Percentiles rank a stretch among this genome's conserved stretches.
phyloP scores from a whole-genome alignment of 148 eudicot genomes.

The Chenopodium quinoa region DNA sequence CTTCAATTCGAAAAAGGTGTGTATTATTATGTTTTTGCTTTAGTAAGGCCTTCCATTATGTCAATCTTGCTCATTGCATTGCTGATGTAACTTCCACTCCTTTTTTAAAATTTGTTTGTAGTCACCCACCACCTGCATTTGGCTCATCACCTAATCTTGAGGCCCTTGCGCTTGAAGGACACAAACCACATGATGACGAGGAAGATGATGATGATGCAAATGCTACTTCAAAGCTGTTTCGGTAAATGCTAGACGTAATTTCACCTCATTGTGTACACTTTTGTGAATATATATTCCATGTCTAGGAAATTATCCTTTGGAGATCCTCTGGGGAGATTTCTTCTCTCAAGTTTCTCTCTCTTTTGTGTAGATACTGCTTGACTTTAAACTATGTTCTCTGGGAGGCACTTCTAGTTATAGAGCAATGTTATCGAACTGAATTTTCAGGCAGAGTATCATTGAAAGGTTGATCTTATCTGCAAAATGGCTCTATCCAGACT shows the following conservation, averaged over 20 bases:
- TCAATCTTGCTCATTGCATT: neutral
- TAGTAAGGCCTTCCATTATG: no score
- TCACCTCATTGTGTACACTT: slow-evolving; percentile 4
- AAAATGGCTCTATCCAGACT: neutral
- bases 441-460: neutral
- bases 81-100: slow-evolving; percentile 16
- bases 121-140: slow-evolving; percentile 94
- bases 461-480: slow-evolving; percentile 2
- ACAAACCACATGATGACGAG: slow-evolving; percentile 51
- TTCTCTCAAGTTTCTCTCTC: slow-evolving; percentile 3
- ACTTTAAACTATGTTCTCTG: neutral
- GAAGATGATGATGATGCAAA: slow-evolving; percentile 49
- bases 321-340: neutral
- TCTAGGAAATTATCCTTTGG: slow-evolving; percentile 1
- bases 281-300: neutral
- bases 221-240: slow-evolving; percentile 45
- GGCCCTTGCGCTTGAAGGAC: slow-evolving; percentile 92
- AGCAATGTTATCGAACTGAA: slow-evolving; percentile 11
- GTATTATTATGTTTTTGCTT: slow-evolving; percentile 10
- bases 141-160: slow-evolving; percentile 96
- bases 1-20: slow-evolving; percentile 47
- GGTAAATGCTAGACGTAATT: slow-evolving; percentile 42
- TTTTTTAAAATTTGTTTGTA: slow-evolving; percentile 31
- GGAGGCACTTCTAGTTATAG: neutral
- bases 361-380: neutral